Conservation (phyloP, 306 rosid genomes). For the Malus domestica region DNA sequence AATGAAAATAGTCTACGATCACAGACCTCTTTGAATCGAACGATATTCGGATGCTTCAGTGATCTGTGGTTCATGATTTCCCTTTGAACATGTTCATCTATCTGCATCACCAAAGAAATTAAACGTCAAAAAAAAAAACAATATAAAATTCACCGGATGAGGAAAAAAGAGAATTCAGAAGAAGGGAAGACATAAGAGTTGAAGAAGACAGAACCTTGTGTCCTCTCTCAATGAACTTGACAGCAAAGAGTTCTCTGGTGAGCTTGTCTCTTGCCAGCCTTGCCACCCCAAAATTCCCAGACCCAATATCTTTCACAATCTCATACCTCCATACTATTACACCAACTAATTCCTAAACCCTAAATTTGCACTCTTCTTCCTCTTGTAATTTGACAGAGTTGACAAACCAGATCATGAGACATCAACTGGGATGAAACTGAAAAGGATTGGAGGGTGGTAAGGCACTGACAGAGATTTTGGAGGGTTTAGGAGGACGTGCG, state of each 20-base stretch:
- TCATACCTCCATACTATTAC: constrained; percentile 62
- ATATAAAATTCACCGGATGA: neutral
- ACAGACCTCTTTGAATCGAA: constrained; percentile 74
- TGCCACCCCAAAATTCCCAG: constrained; percentile 81
- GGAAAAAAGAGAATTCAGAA: neutral
- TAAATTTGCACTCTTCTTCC: neutral
- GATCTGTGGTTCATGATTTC: constrained; percentile 93
- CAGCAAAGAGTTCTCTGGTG: constrained; percentile 54
- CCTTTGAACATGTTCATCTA: constrained; percentile 71
- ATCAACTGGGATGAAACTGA: neutral
- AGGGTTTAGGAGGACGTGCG: neutral
- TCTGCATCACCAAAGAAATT: constrained; percentile 32
- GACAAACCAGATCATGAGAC: neutral
- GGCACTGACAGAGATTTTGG: neutral
- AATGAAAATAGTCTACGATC: neutral
- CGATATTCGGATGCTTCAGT: constrained; percentile 73
- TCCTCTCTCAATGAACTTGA: constrained; percentile 82
- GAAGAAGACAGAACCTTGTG: constrained; percentile 40
- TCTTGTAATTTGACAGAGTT: neutral
- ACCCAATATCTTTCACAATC: constrained; percentile 66
- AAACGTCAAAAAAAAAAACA: neutral
- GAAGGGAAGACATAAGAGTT: neutral
- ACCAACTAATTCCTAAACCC: neutral
- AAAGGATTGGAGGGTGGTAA: neutral
- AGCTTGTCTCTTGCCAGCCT: constrained; percentile 47